Evolutionary conservation across 441 rosid genomes (phyloP), one percentile per base, ranked within the genome.

Genomic region (Gossypium aridum): DNA sequence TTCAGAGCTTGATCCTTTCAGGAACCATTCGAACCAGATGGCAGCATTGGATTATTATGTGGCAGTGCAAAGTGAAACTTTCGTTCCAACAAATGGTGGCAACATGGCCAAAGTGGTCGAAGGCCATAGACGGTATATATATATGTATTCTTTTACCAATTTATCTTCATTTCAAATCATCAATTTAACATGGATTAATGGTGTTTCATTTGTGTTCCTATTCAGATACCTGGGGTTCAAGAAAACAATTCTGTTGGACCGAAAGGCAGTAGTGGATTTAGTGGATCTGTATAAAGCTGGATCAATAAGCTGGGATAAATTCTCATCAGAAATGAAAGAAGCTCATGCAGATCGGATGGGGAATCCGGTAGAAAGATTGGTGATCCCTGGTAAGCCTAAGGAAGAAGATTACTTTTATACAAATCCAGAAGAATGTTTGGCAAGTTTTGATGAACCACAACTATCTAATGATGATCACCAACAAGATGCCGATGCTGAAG

Each of bases 31-130:
- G 31, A 79, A 80, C 51, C 78, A 78, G 70, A 84, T 84, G 85
- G 87, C 87, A 8, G 87, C 83, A 19, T 59, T 84, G 55, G 87
- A 84, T 71, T 81, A 84, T 57, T 57, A 76, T 63, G 85, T 81
- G 4, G 81, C 87, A 7, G 59, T 77, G 39, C 77, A 79, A 28
- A 79, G 83, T 57, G 83, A 84, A 39, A 70, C 79, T 34, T 84
- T 84, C 25, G 73, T 81, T 63, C 87, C 87, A 0, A 79, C 87
- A 4, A 77, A 75, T 73, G 84, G 80, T 0, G 87, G 85, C 22
- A 84, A 84, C 80, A 84, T 84, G 85, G 87, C 87, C n/a, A 84
- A 81, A 76, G 81, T 81, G 20, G 87, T 79, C 0, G 83, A 81
- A 78, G 85, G 83, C 25, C 85, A 84, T 54, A 67, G 84, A 47